phyloP scores from a whole-genome alignment of 228 moss, liverwort and hornwort species.

The Sphagnum magellanicum region DNA sequence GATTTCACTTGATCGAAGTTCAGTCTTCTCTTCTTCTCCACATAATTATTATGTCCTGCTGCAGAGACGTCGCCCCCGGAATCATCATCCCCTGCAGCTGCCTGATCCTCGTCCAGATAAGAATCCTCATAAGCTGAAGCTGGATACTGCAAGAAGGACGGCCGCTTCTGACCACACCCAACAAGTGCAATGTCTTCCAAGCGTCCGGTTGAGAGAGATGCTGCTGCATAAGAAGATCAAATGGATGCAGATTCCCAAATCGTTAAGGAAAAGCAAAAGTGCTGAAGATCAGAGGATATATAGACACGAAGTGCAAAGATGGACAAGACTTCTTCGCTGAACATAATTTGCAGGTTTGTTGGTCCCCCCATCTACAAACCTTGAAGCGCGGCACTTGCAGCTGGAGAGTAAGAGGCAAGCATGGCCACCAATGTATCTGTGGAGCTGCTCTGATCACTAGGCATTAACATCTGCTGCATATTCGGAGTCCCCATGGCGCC shows the following conservation, averaged over 20 bases:
- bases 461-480: slow-evolving; percentile 46
- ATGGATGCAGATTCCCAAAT: no score
- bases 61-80: slow-evolving; percentile 15
- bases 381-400: slow-evolving; percentile 8
- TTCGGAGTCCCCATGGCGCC: no score
- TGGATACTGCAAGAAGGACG: slow-evolving; percentile 20
- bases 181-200: slow-evolving; percentile 38
- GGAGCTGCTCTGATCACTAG: slow-evolving; percentile 53
- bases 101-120: no score
- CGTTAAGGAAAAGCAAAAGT: no score
- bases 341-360: no score
- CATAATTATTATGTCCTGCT: not conserved
- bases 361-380: no score
- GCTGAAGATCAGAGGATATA: no score
- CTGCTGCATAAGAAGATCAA: slow-evolving; percentile 9
- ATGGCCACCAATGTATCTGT: slow-evolving; percentile 76
- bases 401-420: slow-evolving; percentile 71
- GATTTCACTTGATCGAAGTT: slow-evolving; percentile 57
- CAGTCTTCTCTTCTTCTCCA: slow-evolving; percentile 57
- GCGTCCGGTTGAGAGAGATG: slow-evolving; percentile 14
- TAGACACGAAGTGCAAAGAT: no score
- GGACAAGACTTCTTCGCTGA: no score
- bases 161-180: slow-evolving; percentile 33
- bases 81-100: slow-evolving; percentile 11
- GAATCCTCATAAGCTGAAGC: no score